Conservation (phyloP, 2,329 filamentous ascomycete species). For the Aspergillus latus region DNA sequence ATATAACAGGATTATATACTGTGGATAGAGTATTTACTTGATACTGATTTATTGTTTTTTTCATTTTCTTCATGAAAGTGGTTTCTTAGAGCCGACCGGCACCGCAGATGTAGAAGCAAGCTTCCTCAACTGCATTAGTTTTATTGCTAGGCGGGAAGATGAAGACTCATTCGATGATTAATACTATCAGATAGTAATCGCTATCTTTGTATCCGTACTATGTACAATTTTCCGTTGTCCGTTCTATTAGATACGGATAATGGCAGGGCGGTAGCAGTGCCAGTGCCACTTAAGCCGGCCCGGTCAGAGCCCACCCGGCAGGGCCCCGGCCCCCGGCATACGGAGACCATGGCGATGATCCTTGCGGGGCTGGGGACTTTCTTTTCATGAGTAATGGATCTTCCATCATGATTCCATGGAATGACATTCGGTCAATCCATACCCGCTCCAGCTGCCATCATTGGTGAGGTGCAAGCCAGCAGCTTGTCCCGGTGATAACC, state of each 20-base stretch:
- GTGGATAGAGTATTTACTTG: background rate
- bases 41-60: background rate
- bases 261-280: too few species aligned
- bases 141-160: too few species aligned
- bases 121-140: too few species aligned
- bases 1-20: background rate
- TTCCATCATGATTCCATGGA: background rate
- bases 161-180: too few species aligned
- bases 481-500: slow-evolving; percentile 9
- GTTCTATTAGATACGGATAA: too few species aligned
- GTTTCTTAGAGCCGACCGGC: background rate
- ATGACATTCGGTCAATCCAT: background rate
- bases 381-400: background rate
- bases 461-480: background rate
- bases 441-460: background rate
- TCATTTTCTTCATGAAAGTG: background rate
- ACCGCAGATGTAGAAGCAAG: background rate
- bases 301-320: too few species aligned
- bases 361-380: slow-evolving; percentile 1
- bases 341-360: background rate
- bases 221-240: too few species aligned
- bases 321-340: too few species aligned
- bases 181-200: too few species aligned
- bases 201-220: too few species aligned
- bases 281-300: too few species aligned